Base-by-base conservation (phyloP, 2,329 filamentous ascomycete genomes). In the Aphanoascus verrucosus region DNA sequence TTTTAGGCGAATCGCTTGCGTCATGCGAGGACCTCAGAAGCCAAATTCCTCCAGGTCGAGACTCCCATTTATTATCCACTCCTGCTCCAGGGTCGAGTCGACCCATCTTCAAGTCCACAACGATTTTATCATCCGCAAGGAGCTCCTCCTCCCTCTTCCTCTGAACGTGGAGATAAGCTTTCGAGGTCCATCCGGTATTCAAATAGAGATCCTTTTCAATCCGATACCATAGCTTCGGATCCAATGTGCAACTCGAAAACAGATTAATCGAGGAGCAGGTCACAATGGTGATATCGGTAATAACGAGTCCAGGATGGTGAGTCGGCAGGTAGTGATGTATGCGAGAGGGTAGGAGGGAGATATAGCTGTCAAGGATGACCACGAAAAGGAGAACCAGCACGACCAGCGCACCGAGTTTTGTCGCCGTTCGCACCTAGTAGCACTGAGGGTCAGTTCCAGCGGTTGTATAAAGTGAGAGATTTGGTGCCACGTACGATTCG, bases 141-240 rank as follows among this genome's bases (percentile, higher is more conserved):
- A 95, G 78, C 57, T 95, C 87, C 67, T 91, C 86, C 72, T 95
- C 89, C 62, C 84, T 84, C 75, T 90, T 93, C 59, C 87, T 80
- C 69, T 86, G 81, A 56, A 95, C 80, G 65, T 90, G 85, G 23
- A 96, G 68, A 67, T 87, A 96, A 32, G 88, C 88, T 64, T 79
- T 86, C 28, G 81, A 80, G 42, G 86, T 76, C 81, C 87, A 88
- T 49, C 82, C 79, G 55, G 79, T 80, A 57, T 81, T 81, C 15
- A 96, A 78, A 65, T 88, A 93, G 0, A 96, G 77, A 65, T 96
- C 88, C 72, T 95, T 96, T 59, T 94, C 86, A 57, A 96, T 75
- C 47, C 86, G 84, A 61, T 88, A 83, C 90, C 90, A 96, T 54
- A 79, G 74, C 42, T 81, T 72, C 37, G 77, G 69, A 63, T 93